A percentile compares a stretch with the other conserved stretches of the same genome.
Conservation (phyloP, 768 basidiomycete genomes). For the Rhizopogon rudus region DNA sequence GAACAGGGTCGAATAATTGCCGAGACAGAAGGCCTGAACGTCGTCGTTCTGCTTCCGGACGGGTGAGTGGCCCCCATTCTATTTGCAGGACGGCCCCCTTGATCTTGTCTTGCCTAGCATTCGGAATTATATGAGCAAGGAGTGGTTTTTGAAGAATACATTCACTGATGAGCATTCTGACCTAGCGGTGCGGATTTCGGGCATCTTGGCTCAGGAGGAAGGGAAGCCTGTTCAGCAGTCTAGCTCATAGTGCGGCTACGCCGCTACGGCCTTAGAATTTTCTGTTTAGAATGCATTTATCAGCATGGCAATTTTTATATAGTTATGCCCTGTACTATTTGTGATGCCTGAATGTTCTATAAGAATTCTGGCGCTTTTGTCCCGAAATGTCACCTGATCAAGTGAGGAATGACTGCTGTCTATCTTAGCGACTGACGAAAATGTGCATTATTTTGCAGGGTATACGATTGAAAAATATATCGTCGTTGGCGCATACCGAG, state of each 20-base stretch:
- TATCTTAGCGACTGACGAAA: too few species aligned
- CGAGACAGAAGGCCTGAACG: conserved; percentile 70
- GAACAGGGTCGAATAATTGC: conserved; percentile 61
- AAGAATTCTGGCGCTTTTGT: too few species aligned
- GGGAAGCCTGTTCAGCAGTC: neutral
- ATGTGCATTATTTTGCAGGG: too few species aligned
- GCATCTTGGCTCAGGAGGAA: neutral
- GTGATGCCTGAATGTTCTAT: too few species aligned
- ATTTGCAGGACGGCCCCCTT: neutral
- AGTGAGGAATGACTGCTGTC: too few species aligned
- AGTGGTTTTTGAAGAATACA: conserved; percentile 80
- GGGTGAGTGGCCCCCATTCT: conserved; percentile 49
- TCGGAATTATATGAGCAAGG: conserved; percentile 92
- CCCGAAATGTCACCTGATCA: too few species aligned
- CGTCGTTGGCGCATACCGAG: too few species aligned
- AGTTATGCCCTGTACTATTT: too few species aligned
- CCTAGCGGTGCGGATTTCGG: neutral
- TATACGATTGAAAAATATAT: too few species aligned
- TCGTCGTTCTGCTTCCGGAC: conserved; percentile 86
- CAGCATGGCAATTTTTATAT: too few species aligned
- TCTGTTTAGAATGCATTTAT: too few species aligned
- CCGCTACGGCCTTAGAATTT: neutral
- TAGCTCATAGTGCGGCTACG: neutral
- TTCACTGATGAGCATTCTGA: conserved; percentile 46
- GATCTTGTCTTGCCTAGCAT: conserved; percentile 44